Evolutionary conservation across 2,329 filamentous ascomycete species (phyloP), one percentile per base, ranked within the genome.

Genomic region (Neopestalotiopsis sp.): DNA sequence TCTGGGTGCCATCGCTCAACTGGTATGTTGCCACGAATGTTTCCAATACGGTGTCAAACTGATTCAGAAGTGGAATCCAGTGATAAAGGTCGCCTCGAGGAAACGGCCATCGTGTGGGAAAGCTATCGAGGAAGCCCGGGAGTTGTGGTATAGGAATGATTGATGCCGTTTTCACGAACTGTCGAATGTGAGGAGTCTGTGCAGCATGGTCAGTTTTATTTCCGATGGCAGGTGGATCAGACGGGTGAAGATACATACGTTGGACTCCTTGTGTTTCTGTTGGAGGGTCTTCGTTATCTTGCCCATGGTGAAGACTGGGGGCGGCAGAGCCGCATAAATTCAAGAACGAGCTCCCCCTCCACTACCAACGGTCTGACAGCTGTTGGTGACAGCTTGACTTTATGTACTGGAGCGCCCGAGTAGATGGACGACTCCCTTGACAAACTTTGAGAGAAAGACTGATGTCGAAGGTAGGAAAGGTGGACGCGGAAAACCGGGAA

Each of bases 51-150:
- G 89, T 89, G 81, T 99, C 96, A 81, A 99, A 98, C 69, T 94
- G 91, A 80, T 99, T 97, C 70, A 99, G 84, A 30, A 97, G 88
- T 34, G 93, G 91, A 73, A 99, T 98, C 97, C 97, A 99, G 85
- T 99, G 95, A 79, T 98, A 98, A 38, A 98, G 85, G 79, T 99
- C 96, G 70, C 96, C 97, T 79, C 95, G 90, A 52, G 95, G 95
- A 77, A 98, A 97, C 2, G 95, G 94, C 96, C 96, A 99, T 87
- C 91, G 87, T 72, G 91, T 91, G 69, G 95, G 94, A 78, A 98
- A 98, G 68, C 88, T 89, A 75, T 87, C 86, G 72, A 99, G 91
- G 73, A 92, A 89, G 75, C 89, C 84, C 74, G 94, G 93, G 73
- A 99, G 87, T 78, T 93, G 89, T 75, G 92, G 90, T 75, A 98